phyloP scores from a whole-genome alignment of 306 rosid species.

The Cicer cuneatum region DNA sequence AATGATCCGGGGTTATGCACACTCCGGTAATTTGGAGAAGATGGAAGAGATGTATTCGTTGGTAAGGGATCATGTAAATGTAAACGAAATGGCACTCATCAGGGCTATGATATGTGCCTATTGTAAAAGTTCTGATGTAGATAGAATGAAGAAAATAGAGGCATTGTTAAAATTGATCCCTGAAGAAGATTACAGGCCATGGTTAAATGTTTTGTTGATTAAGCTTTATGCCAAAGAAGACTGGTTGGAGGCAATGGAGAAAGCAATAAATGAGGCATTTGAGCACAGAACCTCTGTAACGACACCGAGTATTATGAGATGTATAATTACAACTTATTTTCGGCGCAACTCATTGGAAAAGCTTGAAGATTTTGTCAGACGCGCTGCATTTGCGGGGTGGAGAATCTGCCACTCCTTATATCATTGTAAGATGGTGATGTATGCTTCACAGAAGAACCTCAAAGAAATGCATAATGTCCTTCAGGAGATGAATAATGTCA shows the following conservation, averaged over 20 bases:
- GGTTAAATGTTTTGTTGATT: slow-evolving; percentile 79
- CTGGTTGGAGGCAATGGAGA: slow-evolving; percentile 72
- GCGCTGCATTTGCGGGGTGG: slow-evolving; percentile 76
- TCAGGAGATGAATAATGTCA: slow-evolving; percentile 62
- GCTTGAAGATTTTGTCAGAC: slow-evolving; percentile 62
- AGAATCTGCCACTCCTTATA: slow-evolving; percentile 66
- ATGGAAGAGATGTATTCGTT: slow-evolving; percentile 73
- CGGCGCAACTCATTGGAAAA: slow-evolving; percentile 66
- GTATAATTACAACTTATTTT: slow-evolving; percentile 66
- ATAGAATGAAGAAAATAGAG: slow-evolving; percentile 63
- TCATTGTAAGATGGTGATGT: slow-evolving; percentile 85
- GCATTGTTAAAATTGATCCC: slow-evolving; percentile 64
- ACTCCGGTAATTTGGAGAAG: slow-evolving; percentile 65
- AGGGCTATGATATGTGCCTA: slow-evolving; percentile 85
- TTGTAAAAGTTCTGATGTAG: slow-evolving; percentile 61
- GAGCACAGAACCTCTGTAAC: slow-evolving; percentile 52
- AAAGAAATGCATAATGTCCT: slow-evolving; percentile 70
- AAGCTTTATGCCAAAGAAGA: slow-evolving; percentile 69
- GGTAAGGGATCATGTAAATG: slow-evolving; percentile 53
- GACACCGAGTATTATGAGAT: slow-evolving; percentile 48
- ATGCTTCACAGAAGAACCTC: slow-evolving; percentile 60
- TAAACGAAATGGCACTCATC: slow-evolving; percentile 52
- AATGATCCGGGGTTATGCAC: slow-evolving; percentile 87
- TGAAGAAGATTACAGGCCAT: slow-evolving; percentile 65
- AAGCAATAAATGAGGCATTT: slow-evolving; percentile 73